Conservation (phyloP, 1,284 basidiomycete species). For the Cutaneotrichosporon sp. region DNA sequence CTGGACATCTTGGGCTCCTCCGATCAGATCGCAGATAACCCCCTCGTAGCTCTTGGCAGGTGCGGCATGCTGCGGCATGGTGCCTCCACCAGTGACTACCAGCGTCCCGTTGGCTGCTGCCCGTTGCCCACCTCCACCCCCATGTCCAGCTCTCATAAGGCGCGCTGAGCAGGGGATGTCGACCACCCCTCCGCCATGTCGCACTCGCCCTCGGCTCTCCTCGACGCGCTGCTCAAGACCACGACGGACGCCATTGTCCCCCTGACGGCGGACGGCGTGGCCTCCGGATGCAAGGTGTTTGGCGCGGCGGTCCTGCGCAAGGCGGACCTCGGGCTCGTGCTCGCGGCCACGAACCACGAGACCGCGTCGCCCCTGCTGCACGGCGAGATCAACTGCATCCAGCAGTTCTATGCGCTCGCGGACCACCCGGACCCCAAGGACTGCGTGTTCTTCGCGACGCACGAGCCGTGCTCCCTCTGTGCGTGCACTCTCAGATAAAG, state of each 20-base stretch:
- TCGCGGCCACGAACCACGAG: slow-evolving; percentile 35
- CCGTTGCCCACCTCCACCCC: neutral
- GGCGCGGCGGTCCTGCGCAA: slow-evolving; percentile 41
- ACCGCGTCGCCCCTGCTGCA: slow-evolving; percentile 33
- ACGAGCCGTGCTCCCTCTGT: slow-evolving; percentile 42
- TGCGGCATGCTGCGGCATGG: neutral
- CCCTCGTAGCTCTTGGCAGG: neutral
- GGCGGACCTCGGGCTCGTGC: slow-evolving; percentile 31
- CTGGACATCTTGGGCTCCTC: too few relatives aligned
- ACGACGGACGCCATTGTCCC: slow-evolving; percentile 32
- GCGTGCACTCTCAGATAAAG: slow-evolving; percentile 6
- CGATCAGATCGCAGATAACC: neutral
- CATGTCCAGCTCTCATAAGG: neutral
- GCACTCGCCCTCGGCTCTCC: slow-evolving; percentile 13
- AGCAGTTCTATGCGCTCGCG: slow-evolving; percentile 31
- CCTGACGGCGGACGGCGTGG: slow-evolving; percentile 25
- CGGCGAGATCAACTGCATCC: slow-evolving; percentile 38
- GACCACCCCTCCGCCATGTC: neutral
- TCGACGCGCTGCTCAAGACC: slow-evolving; percentile 27
- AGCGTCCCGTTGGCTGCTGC: neutral
- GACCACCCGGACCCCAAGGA: slow-evolving; percentile 28
- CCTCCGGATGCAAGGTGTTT: slow-evolving; percentile 38
- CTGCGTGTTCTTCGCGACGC: slow-evolving; percentile 39
- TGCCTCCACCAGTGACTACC: neutral
- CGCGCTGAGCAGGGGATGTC: neutral